Evolutionary conservation across 2,329 filamentous ascomycete genomes (phyloP), one percentile per base, ranked within the genome.

Genomic region (Talaromyces marneffei): DNA sequence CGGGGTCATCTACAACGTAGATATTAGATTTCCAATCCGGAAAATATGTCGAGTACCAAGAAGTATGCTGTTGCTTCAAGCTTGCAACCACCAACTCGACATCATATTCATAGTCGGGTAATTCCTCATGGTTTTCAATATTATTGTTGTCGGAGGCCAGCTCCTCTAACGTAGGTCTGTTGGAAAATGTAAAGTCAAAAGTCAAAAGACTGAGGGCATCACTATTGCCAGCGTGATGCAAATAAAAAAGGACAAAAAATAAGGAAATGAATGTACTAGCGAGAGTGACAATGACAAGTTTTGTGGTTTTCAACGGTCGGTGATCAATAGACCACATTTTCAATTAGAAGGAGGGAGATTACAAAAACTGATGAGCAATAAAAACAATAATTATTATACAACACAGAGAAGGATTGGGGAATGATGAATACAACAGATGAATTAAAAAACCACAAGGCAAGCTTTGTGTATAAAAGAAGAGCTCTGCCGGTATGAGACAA

Each of bases 1-100:
- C 70, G 9, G 72, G 69, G 61, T 81, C 76, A 67, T 82, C 75
- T 31, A 79, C 78, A 58, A 78, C 72, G 65, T 81, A 81, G 16
- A 80, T 46, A 37, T 58, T 62, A 9, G 39, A 33, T 62, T 53
- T 53, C 60, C 60, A 62, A 16, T 29, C 31, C 66, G 40, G 75
- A 40, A 62, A 62, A 35, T 59, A 62, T 1, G 25, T 40, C 23
- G 23, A 31, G 42, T 59, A 60, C 60, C 60, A 62, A 12, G 60
- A 54, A 16, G 60, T 50, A 50, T 60, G 46, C 31, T 62, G 37
- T 14, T 42, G 8, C 7, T 42, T 60, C 39, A 60, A 46, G 27
- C 48, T 62, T 29, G 60, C 57, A 48, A 62, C 37, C 25, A 62
- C 60, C 29, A 62, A 31, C 40, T 62, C 60, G 3, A 62, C 48